phyloP scores from a whole-genome alignment of 2,329 filamentous ascomycete species.

The Phaeosphaeriaceae sp. region DNA sequence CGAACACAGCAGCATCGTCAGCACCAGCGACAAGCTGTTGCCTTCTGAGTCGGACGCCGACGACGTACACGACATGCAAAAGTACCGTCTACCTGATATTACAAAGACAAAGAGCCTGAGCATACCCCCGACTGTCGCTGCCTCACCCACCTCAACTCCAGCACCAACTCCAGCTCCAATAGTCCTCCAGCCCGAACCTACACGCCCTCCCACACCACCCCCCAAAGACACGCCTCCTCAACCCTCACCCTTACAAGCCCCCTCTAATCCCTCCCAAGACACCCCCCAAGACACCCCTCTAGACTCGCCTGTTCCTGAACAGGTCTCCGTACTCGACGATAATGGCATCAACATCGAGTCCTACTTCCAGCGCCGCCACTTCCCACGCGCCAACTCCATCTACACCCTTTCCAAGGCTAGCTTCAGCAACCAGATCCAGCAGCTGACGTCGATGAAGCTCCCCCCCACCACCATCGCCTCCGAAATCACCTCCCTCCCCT shows the following conservation, averaged over 20 bases:
- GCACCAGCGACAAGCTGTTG: constrained; percentile 61
- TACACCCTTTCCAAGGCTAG: constrained; percentile 92
- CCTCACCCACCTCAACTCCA: neutral
- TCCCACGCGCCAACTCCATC: constrained; percentile 75
- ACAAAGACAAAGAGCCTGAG: constrained; percentile 67
- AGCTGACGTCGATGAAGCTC: constrained; percentile 87
- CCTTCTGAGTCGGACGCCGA: constrained; percentile 58
- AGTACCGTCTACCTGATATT: constrained; percentile 75
- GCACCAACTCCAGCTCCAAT: constrained; percentile 14
- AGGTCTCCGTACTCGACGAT: constrained; percentile 42
- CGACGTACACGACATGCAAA: constrained; percentile 72
- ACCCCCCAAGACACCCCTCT: constrained; percentile 26
- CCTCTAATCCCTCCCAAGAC: constrained; percentile 62
- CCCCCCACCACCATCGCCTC: constrained; percentile 85
- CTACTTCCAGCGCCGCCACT: constrained; percentile 70
- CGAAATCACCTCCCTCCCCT: constrained; percentile 83
- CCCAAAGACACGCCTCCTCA: constrained; percentile 57
- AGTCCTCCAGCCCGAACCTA: neutral
- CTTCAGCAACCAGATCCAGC: constrained; percentile 90
- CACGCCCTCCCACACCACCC: constrained; percentile 53
- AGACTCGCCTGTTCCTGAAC: constrained; percentile 39
- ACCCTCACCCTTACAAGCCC: constrained; percentile 26
- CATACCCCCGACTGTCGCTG: constrained; percentile 5
- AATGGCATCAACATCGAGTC: constrained; percentile 59
- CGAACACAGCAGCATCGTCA: constrained; percentile 56